phyloP scores from a whole-genome alignment of 2,329 filamentous ascomycete genomes.

The Chrysoporthe cubensis region DNA sequence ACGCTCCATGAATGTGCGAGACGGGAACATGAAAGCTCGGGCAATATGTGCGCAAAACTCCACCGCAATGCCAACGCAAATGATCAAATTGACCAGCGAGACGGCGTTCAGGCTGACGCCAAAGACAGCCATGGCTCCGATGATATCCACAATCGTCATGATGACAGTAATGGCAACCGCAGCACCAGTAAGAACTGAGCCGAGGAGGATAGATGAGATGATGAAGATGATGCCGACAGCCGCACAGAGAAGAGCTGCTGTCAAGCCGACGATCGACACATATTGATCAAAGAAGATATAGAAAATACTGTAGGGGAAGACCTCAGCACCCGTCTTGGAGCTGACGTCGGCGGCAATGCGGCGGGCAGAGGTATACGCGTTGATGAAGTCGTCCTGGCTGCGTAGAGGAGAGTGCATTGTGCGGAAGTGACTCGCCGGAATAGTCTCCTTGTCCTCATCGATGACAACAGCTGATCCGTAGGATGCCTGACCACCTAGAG shows the following conservation, averaged over 20 bases:
- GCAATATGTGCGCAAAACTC: conserved; percentile 98
- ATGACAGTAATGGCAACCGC: conserved; percentile 85
- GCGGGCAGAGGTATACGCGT: conserved; percentile 84
- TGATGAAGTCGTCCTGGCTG: conserved; percentile 90
- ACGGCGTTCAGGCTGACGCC: conserved; percentile 93
- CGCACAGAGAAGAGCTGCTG: conserved; percentile 77
- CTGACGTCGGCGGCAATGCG: conserved; percentile 82
- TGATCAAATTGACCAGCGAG: conserved; percentile 92
- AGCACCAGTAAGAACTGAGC: conserved; percentile 78
- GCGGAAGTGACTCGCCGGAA: conserved; percentile 88
- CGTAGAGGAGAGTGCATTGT: conserved; percentile 85
- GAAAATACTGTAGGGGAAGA: conserved; percentile 97
- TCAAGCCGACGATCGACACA: conserved; percentile 78
- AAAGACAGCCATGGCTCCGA: conserved; percentile 90
- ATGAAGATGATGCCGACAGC: conserved; percentile 85
- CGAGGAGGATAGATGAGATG: conserved; percentile 79
- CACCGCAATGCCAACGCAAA: conserved; percentile 93
- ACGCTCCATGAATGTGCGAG: conserved; percentile 77
- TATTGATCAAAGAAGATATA: conserved; percentile 99
- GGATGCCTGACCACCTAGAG: conserved; percentile 83
- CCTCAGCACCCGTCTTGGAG: conserved; percentile 71
- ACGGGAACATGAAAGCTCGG: conserved; percentile 93
- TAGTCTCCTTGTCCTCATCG: conserved; percentile 66
- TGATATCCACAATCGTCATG: conserved; percentile 94
- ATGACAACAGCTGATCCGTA: conserved; percentile 86